phyloP scores from a whole-genome alignment of 768 basidiomycete genomes.

The Podaxis pistillaris region DNA sequence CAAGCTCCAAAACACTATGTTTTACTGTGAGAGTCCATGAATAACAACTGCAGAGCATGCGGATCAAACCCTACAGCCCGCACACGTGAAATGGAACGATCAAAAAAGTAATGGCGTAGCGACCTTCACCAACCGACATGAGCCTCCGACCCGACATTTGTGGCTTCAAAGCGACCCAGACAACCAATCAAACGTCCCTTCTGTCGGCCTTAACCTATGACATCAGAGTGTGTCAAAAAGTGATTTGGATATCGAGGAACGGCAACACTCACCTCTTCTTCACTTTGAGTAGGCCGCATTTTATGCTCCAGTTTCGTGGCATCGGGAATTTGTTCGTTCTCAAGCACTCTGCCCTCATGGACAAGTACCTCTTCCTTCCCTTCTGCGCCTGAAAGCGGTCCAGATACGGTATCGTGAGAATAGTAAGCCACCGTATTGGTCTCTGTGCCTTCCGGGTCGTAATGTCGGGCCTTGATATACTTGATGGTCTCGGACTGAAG shows the following conservation, averaged over 20 bases:
- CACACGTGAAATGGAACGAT: background rate
- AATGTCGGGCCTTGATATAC: conserved; percentile 37
- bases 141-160: background rate
- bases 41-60: background rate
- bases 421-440: conserved; percentile 37
- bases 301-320: conserved; percentile 17
- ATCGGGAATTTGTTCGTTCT: conserved; percentile 17
- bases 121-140: background rate
- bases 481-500: conserved; percentile 42
- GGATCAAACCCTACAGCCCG: background rate
- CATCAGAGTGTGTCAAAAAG: background rate
- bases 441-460: conserved; percentile 31
- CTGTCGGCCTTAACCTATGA: conserved; percentile 18
- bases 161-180: background rate
- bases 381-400: conserved; percentile 38
- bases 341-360: conserved; percentile 20
- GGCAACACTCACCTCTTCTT: conserved; percentile 27
- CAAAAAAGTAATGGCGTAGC: background rate
- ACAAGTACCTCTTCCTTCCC: conserved; percentile 32
- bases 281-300: conserved; percentile 27
- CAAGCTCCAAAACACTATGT: background rate
- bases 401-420: conserved; percentile 41
- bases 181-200: conserved; percentile 8
- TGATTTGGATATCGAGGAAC: background rate
- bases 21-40: background rate